Conservation (phyloP, 805 yeast species). For the Candida xiaguanensis region DNA sequence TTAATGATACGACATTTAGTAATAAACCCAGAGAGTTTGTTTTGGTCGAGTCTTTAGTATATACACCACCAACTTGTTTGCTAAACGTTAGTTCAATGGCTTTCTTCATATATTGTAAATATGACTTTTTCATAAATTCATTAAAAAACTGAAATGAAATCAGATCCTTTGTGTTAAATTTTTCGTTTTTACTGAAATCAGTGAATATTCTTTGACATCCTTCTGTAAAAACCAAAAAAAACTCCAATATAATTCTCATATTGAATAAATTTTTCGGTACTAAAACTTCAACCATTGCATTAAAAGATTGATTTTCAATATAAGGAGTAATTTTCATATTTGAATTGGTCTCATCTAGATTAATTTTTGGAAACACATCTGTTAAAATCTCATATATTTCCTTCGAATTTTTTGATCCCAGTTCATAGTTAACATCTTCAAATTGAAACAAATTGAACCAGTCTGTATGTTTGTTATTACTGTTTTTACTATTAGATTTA, state of each 20-base stretch:
- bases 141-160: slow-evolving; percentile 47
- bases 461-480: slow-evolving; percentile 10
- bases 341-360: slow-evolving; percentile 10
- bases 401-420: slow-evolving; percentile 22
- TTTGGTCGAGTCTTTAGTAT: slow-evolving; percentile 2
- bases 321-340: slow-evolving; percentile 32
- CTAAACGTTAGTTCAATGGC: slow-evolving; percentile 53
- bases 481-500: not conserved
- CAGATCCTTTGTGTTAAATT: slow-evolving; percentile 6
- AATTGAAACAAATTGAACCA: slow-evolving; percentile 24
- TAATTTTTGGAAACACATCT: slow-evolving; percentile 70
- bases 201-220: slow-evolving; percentile 41
- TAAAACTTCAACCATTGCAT: slow-evolving; percentile 56
- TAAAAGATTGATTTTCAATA: slow-evolving; percentile 56
- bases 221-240: slow-evolving; percentile 64
- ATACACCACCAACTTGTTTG: slow-evolving; percentile 25
- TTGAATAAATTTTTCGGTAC: slow-evolving; percentile 73
- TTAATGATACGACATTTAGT: slow-evolving; percentile 31
- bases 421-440: slow-evolving; percentile 25
- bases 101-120: slow-evolving; percentile 59
- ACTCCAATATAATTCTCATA: slow-evolving; percentile 74
- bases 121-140: slow-evolving; percentile 60
- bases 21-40: slow-evolving; percentile 13
- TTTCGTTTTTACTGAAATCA: slow-evolving; percentile 13
- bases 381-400: slow-evolving; percentile 40